Conservation (phyloP, 1,139 yeast genomes). For the Kazachstania sp. region DNA sequence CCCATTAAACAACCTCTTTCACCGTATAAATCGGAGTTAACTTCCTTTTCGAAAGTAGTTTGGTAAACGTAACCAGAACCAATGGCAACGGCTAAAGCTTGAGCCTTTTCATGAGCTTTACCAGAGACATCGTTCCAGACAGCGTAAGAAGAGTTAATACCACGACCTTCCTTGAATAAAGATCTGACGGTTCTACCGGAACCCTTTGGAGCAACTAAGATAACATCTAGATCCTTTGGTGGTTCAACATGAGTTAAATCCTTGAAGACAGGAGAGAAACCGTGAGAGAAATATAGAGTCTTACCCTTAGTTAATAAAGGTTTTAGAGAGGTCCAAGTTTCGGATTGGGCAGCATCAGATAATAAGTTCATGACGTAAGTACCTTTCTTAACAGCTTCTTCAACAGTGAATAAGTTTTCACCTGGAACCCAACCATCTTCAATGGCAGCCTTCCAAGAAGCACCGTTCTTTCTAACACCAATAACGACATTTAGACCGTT, state of each 20-base stretch:
- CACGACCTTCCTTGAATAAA: slow-evolving; percentile 99
- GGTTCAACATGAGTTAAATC: slow-evolving; percentile 93
- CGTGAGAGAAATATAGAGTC: slow-evolving; percentile 98
- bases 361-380: slow-evolving; percentile 94
- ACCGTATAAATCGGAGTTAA: slow-evolving; percentile 97
- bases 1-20: slow-evolving; percentile 99
- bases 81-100: slow-evolving; percentile 97
- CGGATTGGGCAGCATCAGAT: slow-evolving; percentile 99
- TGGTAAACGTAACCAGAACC: slow-evolving; percentile 99
- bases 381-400: slow-evolving; percentile 88
- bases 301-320: slow-evolving; percentile 94
- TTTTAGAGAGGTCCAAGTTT: slow-evolving; percentile 83
- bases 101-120: slow-evolving; percentile 98
- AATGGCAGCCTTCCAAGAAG: slow-evolving; percentile 98
- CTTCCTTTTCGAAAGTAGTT: slow-evolving; percentile 99
- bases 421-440: slow-evolving; percentile 99
- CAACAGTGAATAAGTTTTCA: slow-evolving; percentile 90
- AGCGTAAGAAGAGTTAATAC: slow-evolving; percentile 98
- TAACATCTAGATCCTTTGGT: slow-evolving; percentile 91
- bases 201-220: slow-evolving; percentile 99
- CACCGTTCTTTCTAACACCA: slow-evolving; percentile 98
- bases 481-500: slow-evolving; percentile 94
- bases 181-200: slow-evolving; percentile 99
- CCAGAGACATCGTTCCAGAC: slow-evolving; percentile 99
- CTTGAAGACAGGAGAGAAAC: slow-evolving; percentile 98